Evolutionary conservation across 108 stramenopile genomes (phyloP), one percentile per base, ranked within the genome.

Genomic region (Asterionellopsis glacialis): DNA sequence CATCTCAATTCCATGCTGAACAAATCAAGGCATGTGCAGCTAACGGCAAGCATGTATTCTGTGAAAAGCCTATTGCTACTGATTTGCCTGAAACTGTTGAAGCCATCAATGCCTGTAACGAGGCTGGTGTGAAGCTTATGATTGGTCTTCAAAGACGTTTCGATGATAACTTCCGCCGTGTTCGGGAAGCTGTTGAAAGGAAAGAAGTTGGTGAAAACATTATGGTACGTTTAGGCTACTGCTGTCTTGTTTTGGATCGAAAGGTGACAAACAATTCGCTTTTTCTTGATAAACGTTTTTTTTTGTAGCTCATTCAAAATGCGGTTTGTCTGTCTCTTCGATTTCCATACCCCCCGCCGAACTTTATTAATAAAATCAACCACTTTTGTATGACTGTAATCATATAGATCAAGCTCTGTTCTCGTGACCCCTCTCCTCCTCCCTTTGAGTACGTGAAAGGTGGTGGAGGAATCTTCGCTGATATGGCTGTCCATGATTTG

Each of bases 401-500:
- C n/a, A n/a, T 27, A 10, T 21, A 78, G 77, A 80, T 87, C 69
- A 95, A 97, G 67, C 79, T 95, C 28, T 93, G 90, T 69, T 93
- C 93, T 33, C 90, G 96, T 38, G 96, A 97, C 70, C 96, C 96
- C 41, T 59, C 93, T 9, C 94, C 96, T 50, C 96, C 96, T 63
- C 96, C 96, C 42, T 85, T 90, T 61, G 80, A 85, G 60, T 97
- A 97, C 77, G 94, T 97, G 42, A 90, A 94, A 67, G 94, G 93
- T 57, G 96, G 96, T 39, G 96, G 96, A 56, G 96, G 96, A 54
- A 95, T 97, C 69, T 97, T 97, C 70, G 88, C 91, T 51, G 96
- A 97, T 59, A 97, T 97, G 96, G 96, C 96, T 33, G 96, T 97
- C 68, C 96, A 97, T 76, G 96, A 97, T 82, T 79, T 97, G 39